phyloP scores from a whole-genome alignment of 768 basidiomycete genomes.

The Leucocoprinus birnbaumii region DNA sequence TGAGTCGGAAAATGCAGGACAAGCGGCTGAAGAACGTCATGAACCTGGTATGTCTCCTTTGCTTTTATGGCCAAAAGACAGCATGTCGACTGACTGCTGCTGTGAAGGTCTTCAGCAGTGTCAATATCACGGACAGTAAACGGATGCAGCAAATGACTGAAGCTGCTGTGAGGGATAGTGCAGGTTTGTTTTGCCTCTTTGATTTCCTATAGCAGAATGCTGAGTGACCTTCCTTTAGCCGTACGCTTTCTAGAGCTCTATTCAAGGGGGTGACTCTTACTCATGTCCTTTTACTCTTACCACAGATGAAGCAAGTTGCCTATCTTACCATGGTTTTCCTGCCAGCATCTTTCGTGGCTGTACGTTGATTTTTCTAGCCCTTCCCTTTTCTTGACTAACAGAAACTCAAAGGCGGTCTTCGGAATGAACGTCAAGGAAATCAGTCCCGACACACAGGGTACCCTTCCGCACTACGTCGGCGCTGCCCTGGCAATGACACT shows the following conservation, averaged over 20 bases:
- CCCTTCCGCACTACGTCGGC: constrained; percentile 40
- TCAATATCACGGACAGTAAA: constrained; percentile 47
- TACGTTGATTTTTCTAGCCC: constrained; percentile 12
- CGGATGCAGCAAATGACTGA: constrained; percentile 44
- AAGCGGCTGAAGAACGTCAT: constrained; percentile 39
- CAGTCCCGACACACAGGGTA: constrained; percentile 29
- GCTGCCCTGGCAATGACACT: constrained; percentile 45
- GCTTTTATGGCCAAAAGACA: background rate
- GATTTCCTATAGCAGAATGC: background rate
- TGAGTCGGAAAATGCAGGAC: constrained; percentile 30
- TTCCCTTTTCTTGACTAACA: background rate
- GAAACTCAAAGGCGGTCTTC: constrained; percentile 26
- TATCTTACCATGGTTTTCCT: constrained; percentile 50
- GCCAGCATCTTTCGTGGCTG: constrained; percentile 40
- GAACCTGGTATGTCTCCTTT: constrained; percentile 30
- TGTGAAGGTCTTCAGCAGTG: constrained; percentile 44
- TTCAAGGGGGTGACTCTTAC: background rate
- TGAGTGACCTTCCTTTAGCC: background rate
- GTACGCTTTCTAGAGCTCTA: background rate
- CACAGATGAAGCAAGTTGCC: constrained; percentile 37
- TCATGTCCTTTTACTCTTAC: background rate
- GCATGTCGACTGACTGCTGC: background rate
- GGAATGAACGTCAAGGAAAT: constrained; percentile 43
- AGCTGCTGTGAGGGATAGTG: constrained; percentile 35
- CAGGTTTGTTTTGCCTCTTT: constrained; percentile 16